A percentile compares a stretch with the other conserved stretches of the same genome.
These are phyloP conservation scores for Globisporangium perplexum DNA, from an alignment of 352 stramenopile species.

Conservation along the genomic window DNA sequence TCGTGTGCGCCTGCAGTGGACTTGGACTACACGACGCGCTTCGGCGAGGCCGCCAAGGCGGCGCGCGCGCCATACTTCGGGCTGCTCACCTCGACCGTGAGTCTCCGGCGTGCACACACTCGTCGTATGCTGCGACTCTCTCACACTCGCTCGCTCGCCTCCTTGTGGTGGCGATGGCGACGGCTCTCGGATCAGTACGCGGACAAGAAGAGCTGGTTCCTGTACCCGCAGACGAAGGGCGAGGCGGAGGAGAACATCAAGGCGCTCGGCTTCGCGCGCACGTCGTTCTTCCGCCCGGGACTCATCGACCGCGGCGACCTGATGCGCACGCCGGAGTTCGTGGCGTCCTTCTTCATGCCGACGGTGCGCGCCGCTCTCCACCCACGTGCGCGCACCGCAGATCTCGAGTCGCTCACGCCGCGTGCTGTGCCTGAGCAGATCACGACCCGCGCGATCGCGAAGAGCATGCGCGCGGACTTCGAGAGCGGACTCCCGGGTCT, in stretches of 20 bases:
- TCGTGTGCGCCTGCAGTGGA: conserved; percentile 35
- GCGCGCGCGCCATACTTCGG: conserved; percentile 53
- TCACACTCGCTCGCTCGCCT: too few relatives aligned
- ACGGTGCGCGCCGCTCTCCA: too few relatives aligned
- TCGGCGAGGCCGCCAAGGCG: conserved; percentile 42
- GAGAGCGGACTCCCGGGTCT: conserved; percentile 34
- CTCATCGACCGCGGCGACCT: conserved; percentile 58
- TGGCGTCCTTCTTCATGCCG: too few relatives aligned
- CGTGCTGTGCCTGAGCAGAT: conserved; percentile 19
- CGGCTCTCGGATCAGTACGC: conserved; percentile 22
- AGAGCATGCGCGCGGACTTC: conserved; percentile 65
- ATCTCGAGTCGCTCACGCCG: too few relatives aligned
- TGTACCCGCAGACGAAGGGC: conserved; percentile 76
- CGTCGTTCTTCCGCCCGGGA: conserved; percentile 50
- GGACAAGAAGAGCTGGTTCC: conserved; percentile 72
- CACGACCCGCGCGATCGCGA: conserved; percentile 43
- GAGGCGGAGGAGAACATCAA: conserved; percentile 65
- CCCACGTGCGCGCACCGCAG: too few relatives aligned
- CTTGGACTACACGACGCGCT: conserved; percentile 62
- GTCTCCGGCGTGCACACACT: too few relatives aligned
- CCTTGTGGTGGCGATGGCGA: not conserved
- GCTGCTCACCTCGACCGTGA: conserved; percentile 54
- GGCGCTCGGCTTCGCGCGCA: conserved; percentile 44
- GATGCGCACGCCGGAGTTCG: conserved; percentile 18
- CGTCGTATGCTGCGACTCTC: too few relatives aligned